Percentiles rank a stretch among this genome's conserved stretches.
These are phyloP conservation scores for Omphalotus olearius DNA, from an alignment of 1,284 basidiomycete species.

Conservation along the genomic window DNA sequence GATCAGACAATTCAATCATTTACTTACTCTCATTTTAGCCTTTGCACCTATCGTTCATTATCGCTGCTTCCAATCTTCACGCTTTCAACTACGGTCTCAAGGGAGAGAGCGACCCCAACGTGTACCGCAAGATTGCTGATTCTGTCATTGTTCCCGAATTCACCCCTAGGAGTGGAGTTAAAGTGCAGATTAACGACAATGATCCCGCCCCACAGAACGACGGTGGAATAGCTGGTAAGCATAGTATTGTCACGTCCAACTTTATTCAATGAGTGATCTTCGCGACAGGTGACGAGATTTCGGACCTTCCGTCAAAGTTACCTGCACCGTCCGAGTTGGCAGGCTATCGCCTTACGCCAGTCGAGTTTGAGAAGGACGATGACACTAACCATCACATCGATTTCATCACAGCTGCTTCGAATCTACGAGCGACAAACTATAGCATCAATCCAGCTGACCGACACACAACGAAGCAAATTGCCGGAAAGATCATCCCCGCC, in stretches of 20 bases:
- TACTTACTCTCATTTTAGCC: conserved; percentile 43
- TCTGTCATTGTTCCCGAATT: conserved; percentile 92
- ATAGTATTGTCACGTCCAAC: conserved; percentile 12
- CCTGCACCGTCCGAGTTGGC: conserved; percentile 89
- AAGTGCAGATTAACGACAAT: conserved; percentile 93
- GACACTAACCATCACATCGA: conserved; percentile 98
- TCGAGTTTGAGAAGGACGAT: conserved; percentile 99
- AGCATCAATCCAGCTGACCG: conserved; percentile 85
- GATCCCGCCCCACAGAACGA: conserved; percentile 70
- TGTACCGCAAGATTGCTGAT: conserved; percentile 85
- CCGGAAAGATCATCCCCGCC: conserved; percentile 99
- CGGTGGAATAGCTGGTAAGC: conserved; percentile 30
- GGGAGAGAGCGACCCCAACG: conserved; percentile 76
- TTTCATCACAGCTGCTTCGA: conserved; percentile 98
- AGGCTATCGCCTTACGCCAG: conserved; percentile 91
- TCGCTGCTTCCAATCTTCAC: conserved; percentile 94
- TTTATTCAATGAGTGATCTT: conserved; percentile 26
- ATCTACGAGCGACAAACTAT: conserved; percentile 96
- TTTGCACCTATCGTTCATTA: conserved; percentile 86
- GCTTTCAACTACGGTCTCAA: conserved; percentile 98
- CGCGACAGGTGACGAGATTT: conserved; percentile 39
- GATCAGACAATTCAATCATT: neutral
- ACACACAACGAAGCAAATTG: conserved; percentile 97
- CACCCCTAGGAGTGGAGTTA: conserved; percentile 87
- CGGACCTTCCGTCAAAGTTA: conserved; percentile 59